phyloP scores from a whole-genome alignment of 1,284 basidiomycete species.

The Moesziomyces antarcticus region DNA sequence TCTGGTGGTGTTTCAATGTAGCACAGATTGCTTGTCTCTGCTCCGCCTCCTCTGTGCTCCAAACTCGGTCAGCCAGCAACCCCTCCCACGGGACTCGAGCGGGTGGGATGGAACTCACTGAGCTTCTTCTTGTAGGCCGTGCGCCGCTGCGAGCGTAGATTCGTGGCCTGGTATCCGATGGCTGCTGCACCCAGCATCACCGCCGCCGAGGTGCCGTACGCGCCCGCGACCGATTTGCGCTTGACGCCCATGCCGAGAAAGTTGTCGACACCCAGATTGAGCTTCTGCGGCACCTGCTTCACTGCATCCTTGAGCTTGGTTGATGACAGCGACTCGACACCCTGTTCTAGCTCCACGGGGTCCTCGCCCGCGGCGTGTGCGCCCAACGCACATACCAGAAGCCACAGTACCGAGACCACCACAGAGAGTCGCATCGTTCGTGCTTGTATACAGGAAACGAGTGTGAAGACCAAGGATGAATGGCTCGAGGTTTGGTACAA shows the following conservation, averaged over 20 bases:
- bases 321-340: constrained; percentile 1
- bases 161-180: constrained; percentile 29
- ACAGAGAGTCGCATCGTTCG: too few relatives aligned
- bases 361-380: neutral
- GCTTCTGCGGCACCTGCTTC: constrained; percentile 11
- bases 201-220: constrained; percentile 21
- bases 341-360: neutral
- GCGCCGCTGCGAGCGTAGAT: constrained; percentile 10
- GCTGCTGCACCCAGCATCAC: constrained; percentile 28
- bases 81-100: neutral
- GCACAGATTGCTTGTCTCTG: constrained; percentile 7
- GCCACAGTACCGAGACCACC: neutral
- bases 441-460: too few relatives aligned
- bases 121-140: constrained; percentile 4
- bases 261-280: constrained; percentile 18
- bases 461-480: too few relatives aligned
- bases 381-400: neutral
- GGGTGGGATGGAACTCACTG: constrained; percentile 10
- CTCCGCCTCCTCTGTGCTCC: constrained; percentile 9
- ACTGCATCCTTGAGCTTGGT: constrained; percentile 2
- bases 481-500: too few relatives aligned
- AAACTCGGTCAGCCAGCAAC: too few relatives aligned
- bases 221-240: constrained; percentile 31
- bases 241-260: constrained; percentile 25
- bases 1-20: neutral